Evolutionary conservation across 2,329 filamentous ascomycete genomes (phyloP).

Genomic region (Epichloe gansuensis): DNA sequence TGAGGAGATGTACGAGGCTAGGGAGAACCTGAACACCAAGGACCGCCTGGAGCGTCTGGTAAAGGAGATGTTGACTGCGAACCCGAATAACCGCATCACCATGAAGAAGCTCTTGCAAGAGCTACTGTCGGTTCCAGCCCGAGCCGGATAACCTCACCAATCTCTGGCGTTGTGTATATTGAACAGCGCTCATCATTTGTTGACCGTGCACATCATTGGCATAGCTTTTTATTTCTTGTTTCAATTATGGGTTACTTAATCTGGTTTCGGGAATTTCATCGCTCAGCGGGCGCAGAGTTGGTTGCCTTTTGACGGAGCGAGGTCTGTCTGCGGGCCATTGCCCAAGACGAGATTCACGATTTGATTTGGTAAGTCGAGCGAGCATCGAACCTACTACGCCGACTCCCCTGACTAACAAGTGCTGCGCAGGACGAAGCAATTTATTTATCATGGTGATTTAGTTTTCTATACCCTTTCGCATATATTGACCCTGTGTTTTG

Average conservation of each 20-base stretch:
- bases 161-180: neutral
- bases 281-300: neutral
- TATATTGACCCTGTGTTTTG: neutral
- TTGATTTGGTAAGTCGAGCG: neutral
- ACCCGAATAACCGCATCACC: constrained; percentile 38
- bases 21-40: constrained; percentile 29
- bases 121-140: constrained; percentile 20
- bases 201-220: neutral
- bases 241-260: too few species aligned
- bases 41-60: constrained; percentile 40
- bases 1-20: constrained; percentile 36
- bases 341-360: neutral
- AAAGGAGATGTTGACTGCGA: constrained; percentile 39
- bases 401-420: neutral
- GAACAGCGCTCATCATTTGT: neutral
- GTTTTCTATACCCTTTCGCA: constrained; percentile 2
- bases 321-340: neutral
- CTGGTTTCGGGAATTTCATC: too few species aligned
- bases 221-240: neutral
- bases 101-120: constrained; percentile 38
- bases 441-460: neutral
- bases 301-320: neutral
- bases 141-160: constrained; percentile 1
- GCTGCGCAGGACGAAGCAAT: neutral
- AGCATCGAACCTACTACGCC: neutral